phyloP scores from a whole-genome alignment of 257 asterid species.

The Primulina huaijiensis region DNA sequence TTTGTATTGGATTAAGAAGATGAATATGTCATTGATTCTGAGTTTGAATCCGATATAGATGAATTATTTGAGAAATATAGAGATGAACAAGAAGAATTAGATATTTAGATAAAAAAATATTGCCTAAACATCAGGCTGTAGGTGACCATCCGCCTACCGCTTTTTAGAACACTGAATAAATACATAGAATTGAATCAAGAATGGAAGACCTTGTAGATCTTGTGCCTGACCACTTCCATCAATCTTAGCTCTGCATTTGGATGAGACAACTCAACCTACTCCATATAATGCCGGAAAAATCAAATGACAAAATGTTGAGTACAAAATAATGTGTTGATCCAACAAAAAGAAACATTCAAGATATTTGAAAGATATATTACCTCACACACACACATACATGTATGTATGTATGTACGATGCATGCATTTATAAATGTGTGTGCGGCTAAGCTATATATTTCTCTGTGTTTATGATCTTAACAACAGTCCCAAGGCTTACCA shows the following conservation, averaged over 20 bases:
- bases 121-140: no score
- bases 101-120: no score
- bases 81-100: no score
- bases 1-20: no score
- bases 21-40: no score
- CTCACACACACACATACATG: background rate
- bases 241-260: constrained; percentile 60
- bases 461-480: background rate
- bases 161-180: background rate
- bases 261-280: constrained; percentile 57
- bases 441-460: background rate
- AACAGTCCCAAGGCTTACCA: constrained; percentile 32
- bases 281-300: constrained; percentile 13
- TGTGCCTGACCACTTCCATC: constrained; percentile 62
- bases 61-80: no score
- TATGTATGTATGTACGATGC: background rate
- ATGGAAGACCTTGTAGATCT: constrained; percentile 52
- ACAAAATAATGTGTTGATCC: constrained; percentile 14
- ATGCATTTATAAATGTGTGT: background rate
- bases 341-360: constrained; percentile 14
- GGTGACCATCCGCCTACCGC: no score
- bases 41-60: no score
- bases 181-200: constrained; percentile 22
- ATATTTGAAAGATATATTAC: constrained; percentile 10
- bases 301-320: constrained; percentile 22